Evolutionary conservation across 805 yeast species (phyloP).

Genomic region (Kurtzmaniella cleridarum): DNA sequence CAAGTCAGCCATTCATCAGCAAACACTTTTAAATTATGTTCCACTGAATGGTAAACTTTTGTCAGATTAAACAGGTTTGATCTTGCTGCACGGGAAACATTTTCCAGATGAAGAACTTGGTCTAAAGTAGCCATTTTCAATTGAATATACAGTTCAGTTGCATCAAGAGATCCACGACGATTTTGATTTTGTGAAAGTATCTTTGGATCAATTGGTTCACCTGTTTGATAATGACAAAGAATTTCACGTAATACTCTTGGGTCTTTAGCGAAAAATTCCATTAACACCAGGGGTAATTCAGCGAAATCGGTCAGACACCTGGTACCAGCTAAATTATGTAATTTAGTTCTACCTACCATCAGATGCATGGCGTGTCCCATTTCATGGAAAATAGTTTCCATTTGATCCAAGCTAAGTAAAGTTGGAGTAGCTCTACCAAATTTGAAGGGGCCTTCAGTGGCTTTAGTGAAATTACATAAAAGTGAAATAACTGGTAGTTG

Average conservation of each 20-base stretch:
- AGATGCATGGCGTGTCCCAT: slow-evolving; percentile 99
- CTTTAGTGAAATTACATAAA: slow-evolving; percentile 70
- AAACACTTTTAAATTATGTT: slow-evolving; percentile 52
- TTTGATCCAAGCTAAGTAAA: slow-evolving; percentile 66
- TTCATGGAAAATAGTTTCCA: slow-evolving; percentile 93
- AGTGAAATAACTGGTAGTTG: slow-evolving; percentile 89
- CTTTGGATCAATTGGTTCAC: slow-evolving; percentile 48
- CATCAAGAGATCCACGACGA: slow-evolving; percentile 48
- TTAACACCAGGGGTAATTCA: slow-evolving; percentile 91
- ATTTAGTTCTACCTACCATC: slow-evolving; percentile 84
- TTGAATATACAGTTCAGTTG: slow-evolving; percentile 80
- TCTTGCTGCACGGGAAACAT: slow-evolving; percentile 11
- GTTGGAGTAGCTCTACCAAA: slow-evolving; percentile 37
- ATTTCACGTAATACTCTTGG: slow-evolving; percentile 67
- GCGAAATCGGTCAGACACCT: slow-evolving; percentile 96
- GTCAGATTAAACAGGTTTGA: slow-evolving; percentile 47
- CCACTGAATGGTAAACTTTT: slow-evolving; percentile 60
- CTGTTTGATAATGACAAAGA: slow-evolving; percentile 69
- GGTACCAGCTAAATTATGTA: slow-evolving; percentile 92
- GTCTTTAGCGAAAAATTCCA: slow-evolving; percentile 89
- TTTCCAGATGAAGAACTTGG: slow-evolving; percentile 61
- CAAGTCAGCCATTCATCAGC: slow-evolving; percentile 71
- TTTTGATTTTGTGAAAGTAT: slow-evolving; percentile 47
- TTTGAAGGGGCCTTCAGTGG: slow-evolving; percentile 16
- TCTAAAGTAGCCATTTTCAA: slow-evolving; percentile 87